A percentile compares a stretch with the other conserved stretches of the same genome.
Evolutionary conservation across 1,284 basidiomycete species (phyloP).

Genomic region (Microbotryum saponariae): DNA sequence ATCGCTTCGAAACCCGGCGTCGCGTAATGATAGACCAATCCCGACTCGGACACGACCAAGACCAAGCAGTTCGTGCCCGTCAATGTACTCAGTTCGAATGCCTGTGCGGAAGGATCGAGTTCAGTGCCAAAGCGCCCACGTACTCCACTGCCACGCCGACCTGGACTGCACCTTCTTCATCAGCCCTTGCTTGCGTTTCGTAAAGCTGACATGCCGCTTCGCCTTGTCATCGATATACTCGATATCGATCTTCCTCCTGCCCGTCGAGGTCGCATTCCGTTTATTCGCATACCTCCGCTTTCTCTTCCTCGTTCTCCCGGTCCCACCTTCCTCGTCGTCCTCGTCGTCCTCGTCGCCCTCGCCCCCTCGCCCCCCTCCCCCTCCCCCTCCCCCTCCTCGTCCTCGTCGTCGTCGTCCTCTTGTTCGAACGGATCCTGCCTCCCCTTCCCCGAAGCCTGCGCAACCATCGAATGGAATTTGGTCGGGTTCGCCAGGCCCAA

Average conservation of each 20-base stretch:
- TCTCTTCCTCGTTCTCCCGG: neutral
- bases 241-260: conserved; percentile 96
- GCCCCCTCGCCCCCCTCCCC: neutral
- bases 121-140: neutral
- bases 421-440: neutral
- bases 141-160: neutral
- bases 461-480: no score
- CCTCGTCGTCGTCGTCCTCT: conserved; percentile 7
- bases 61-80: conserved; percentile 95
- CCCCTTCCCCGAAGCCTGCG: neutral
- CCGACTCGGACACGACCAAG: conserved; percentile 95
- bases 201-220: conserved; percentile 92
- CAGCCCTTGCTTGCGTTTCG: conserved; percentile 98
- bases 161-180: conserved; percentile 84
- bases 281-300: conserved; percentile 23
- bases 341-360: neutral
- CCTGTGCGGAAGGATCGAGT: conserved; percentile 48
- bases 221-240: conserved; percentile 65
- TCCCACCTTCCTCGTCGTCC: neutral
- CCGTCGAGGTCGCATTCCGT: conserved; percentile 40
- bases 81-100: conserved; percentile 93
- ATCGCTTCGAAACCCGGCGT: conserved; percentile 23
- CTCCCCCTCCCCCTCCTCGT: conserved; percentile 1
- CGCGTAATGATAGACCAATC: conserved; percentile 55
- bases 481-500: no score